These are phyloP conservation scores for Penicillium capsulatum DNA, from an alignment of 2,329 filamentous ascomycete species.

Conservation along the genomic window DNA sequence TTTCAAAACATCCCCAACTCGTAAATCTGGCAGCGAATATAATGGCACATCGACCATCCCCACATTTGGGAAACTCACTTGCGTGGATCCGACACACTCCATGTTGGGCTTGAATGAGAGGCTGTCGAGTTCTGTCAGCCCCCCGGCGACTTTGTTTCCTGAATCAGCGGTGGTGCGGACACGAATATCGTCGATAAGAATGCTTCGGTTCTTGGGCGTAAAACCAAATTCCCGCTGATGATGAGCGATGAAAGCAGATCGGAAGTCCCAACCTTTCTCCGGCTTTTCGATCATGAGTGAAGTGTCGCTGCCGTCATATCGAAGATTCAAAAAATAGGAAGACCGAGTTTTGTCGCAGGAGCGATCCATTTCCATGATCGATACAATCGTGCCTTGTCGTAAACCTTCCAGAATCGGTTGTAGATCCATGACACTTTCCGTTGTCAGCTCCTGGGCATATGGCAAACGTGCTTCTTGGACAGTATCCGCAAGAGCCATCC, in stretches of 20 bases:
- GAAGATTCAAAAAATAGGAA: conserved; percentile 56
- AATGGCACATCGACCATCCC: conserved; percentile 71
- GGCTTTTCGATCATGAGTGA: no score
- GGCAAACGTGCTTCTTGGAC: conserved; percentile 43
- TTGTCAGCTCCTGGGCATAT: no score
- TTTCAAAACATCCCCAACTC: conserved; percentile 65
- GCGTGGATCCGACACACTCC: conserved; percentile 51
- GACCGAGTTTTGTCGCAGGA: no score
- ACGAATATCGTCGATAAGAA: conserved; percentile 85
- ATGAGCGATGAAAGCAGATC: conserved; percentile 75
- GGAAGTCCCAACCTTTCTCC: conserved; percentile 77
- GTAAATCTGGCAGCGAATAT: conserved; percentile 73
- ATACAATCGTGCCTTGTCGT: no score
- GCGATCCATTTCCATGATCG: no score
- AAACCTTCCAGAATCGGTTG: no score
- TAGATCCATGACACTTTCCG: no score
- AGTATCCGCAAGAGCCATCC: conserved; percentile 81
- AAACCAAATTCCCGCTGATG: conserved; percentile 94
- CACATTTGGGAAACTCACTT: conserved; percentile 87
- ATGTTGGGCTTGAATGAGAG: no score
- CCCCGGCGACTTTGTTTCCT: conserved; percentile 62
- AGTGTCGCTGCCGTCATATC: no score
- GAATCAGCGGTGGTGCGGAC: conserved; percentile 84
- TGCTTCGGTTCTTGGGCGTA: conserved; percentile 75
- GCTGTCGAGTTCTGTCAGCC: no score